Conservation (phyloP, 495 filamentous ascomycete genomes). For the Lepidopterella palustris region DNA sequence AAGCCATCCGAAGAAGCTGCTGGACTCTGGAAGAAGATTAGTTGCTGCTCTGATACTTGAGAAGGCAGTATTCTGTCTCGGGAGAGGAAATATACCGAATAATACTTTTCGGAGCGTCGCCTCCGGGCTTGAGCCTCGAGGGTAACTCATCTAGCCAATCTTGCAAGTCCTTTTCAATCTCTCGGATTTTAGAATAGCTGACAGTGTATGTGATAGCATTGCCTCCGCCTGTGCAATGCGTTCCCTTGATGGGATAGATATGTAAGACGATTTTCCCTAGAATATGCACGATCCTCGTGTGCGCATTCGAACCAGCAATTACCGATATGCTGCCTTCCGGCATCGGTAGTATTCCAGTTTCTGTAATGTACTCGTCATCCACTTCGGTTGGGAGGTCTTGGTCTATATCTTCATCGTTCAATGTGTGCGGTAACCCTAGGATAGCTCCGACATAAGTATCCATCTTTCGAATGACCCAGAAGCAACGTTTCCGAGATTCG, state of each 20-base stretch:
- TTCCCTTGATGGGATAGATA: constrained; percentile 79
- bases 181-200: constrained; percentile 78
- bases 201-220: constrained; percentile 67
- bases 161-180: constrained; percentile 82
- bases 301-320: constrained; percentile 77
- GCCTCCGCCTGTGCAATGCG: constrained; percentile 25
- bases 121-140: constrained; percentile 63
- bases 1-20: constrained; percentile 79
- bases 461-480: constrained; percentile 89
- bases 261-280: constrained; percentile 79
- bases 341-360: constrained; percentile 63
- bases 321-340: constrained; percentile 68
- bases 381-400: constrained; percentile 78
- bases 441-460: constrained; percentile 89
- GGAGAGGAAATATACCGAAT: constrained; percentile 56
- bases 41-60: neutral
- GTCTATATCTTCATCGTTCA: constrained; percentile 86
- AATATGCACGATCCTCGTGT: constrained; percentile 69
- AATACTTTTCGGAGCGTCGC: constrained; percentile 64
- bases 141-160: constrained; percentile 79
- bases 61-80: neutral
- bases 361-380: constrained; percentile 89
- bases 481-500: constrained; percentile 76
- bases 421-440: constrained; percentile 75
- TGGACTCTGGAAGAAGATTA: constrained; percentile 54